A percentile compares a stretch with the other conserved stretches of the same genome.
These are phyloP conservation scores for Wickerhamomyces ciferrii DNA, from an alignment of 805 yeast species.

Conservation along the genomic window DNA sequence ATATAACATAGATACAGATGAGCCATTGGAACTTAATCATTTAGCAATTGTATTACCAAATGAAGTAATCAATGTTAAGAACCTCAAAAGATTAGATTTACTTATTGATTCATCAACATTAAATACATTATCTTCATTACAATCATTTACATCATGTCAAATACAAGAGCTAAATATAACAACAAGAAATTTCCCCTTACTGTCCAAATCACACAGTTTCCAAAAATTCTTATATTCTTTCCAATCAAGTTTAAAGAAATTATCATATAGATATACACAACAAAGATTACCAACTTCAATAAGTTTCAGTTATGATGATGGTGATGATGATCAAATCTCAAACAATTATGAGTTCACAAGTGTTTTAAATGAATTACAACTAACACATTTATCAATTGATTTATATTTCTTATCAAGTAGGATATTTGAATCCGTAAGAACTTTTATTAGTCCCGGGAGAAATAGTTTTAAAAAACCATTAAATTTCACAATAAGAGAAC, in stretches of 20 bases:
- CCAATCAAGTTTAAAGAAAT: not conserved
- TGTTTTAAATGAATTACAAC: not conserved
- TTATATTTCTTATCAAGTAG: not conserved
- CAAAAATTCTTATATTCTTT: not conserved
- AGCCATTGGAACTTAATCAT: slow-evolving; percentile 2
- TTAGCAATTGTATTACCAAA: slow-evolving; percentile 7
- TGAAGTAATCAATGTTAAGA: not conserved
- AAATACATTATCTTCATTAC: not conserved
- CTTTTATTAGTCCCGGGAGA: not conserved
- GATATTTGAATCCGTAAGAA: not conserved
- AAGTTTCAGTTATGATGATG: not conserved
- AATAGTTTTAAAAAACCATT: not conserved
- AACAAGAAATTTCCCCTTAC: not conserved
- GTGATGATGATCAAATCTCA: not conserved
- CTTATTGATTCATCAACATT: slow-evolving; percentile 2
- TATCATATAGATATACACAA: slow-evolving; percentile 2
- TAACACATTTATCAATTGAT: not conserved
- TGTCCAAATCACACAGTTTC: not conserved
- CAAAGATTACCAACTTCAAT: not conserved
- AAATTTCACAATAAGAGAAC: slow-evolving; percentile 9
- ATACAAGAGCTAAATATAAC: slow-evolving; percentile 10
- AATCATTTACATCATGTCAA: not conserved
- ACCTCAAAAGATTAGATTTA: slow-evolving; percentile 8
- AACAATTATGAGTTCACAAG: not conserved
- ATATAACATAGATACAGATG: not conserved